Base-by-base conservation (phyloP, 2,329 filamentous ascomycete species). In the Fusarium mexicanum region DNA sequence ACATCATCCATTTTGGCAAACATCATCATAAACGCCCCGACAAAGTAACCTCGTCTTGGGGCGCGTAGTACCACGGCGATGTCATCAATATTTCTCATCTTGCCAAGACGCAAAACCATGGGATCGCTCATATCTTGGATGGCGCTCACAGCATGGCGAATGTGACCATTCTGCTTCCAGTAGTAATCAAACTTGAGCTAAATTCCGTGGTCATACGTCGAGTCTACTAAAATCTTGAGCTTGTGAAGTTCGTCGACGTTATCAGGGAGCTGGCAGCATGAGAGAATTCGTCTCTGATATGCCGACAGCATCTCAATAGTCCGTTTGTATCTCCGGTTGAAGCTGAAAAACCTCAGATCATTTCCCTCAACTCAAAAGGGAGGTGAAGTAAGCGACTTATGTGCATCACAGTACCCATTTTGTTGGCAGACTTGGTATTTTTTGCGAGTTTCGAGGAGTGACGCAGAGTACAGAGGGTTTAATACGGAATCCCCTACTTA, bases 111-210 rank as follows among this genome's bases (percentile, higher is more conserved):
- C 20, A 41, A 24, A 22, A 40, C 24, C 8, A 72, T 35, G 6
- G 53, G 33, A 10, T 74, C 72, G 8, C 50, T 35, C 61, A 74
- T 65, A 16, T 72, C 41, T 4, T 11, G 50, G 3, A 72, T 58
- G 8, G 31, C 26, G 22, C 33, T 35, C 9, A 64, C 20, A 22
- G 47, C 58, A 17, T 24, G 50, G 9, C 48, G 46, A 4, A 16
- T 20, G 4, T 46, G 12, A 3, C 44, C 54, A 1, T 61, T 14
- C 16, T 26, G n/a, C 16, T 63, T 33, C 61, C 64, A 72, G 5
- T 10, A 44, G 33, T 70, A 64, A n/a, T 61, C 64, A 20, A 74
- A 61, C 43, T 64, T 74, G 24, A 70, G 46, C 61, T 64, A 69
- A 4, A 57, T 48, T 8, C 64, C 64, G n/a, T 60, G 29, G 11